phyloP scores from a whole-genome alignment of 441 rosid genomes.

The Adansonia rubrostipa region DNA sequence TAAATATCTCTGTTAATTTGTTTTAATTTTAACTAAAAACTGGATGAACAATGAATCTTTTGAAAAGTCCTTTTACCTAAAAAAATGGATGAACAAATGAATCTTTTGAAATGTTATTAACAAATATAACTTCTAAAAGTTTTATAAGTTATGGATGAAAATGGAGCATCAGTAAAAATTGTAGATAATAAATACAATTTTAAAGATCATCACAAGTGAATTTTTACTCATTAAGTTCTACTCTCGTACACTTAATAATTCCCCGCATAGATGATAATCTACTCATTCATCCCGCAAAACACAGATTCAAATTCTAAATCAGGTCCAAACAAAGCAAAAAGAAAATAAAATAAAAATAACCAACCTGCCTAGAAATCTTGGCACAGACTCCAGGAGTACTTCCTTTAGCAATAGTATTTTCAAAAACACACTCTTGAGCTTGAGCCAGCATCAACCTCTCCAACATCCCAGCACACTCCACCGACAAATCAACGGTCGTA shows the following conservation, averaged over 20 bases:
- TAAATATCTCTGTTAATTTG: too few species aligned
- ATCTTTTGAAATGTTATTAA: too few species aligned
- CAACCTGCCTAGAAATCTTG: slow-evolving; percentile 91
- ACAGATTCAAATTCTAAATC: not conserved
- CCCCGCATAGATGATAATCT: not conserved
- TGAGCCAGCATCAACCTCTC: slow-evolving; percentile 94
- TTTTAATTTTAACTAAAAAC: too few species aligned
- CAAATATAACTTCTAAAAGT: too few species aligned
- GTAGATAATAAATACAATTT: too few species aligned
- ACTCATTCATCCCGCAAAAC: not conserved
- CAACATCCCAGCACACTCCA: slow-evolving; percentile 91
- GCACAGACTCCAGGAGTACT: slow-evolving; percentile 94
- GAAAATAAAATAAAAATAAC: slow-evolving; percentile 15
- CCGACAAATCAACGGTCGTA: slow-evolving; percentile 75
- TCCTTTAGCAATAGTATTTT: slow-evolving; percentile 92
- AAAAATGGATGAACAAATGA: too few species aligned
- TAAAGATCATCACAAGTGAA: too few species aligned
- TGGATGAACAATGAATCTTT: too few species aligned
- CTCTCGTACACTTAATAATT: not conserved
- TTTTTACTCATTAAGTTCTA: too few species aligned
- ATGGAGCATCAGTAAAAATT: too few species aligned
- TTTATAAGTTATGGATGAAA: too few species aligned
- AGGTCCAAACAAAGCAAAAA: not conserved
- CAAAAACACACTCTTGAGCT: slow-evolving; percentile 98
- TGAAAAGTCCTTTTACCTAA: too few species aligned